Evolutionary conservation across 1,284 basidiomycete species (phyloP).

Genomic region (Microbotryum violaceum): DNA sequence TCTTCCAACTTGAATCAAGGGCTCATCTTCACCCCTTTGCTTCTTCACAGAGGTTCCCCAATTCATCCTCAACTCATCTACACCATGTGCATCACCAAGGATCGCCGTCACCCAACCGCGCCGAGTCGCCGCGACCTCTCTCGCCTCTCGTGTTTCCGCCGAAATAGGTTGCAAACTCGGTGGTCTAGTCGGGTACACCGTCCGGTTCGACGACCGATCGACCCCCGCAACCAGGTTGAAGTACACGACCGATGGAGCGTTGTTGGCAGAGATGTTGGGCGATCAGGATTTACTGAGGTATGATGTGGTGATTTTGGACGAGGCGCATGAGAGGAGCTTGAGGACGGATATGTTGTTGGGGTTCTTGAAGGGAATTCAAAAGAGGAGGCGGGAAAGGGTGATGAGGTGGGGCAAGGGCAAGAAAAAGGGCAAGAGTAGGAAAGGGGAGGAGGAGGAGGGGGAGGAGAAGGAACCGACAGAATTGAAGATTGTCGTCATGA

Average conservation of each 20-base stretch:
- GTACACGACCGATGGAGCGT: conserved; percentile 94
- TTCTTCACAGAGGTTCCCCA: conserved; percentile 67
- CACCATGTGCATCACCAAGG: conserved; percentile 53
- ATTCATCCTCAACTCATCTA: conserved; percentile 63
- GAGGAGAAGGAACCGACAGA: conserved; percentile 50
- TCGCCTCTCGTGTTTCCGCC: conserved; percentile 77
- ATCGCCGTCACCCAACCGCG: conserved; percentile 90
- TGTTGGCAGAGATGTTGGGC: conserved; percentile 78
- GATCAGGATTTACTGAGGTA: conserved; percentile 73
- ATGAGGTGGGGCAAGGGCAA: conserved; percentile 41
- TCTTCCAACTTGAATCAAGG: too few species aligned
- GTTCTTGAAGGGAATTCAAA: conserved; percentile 59
- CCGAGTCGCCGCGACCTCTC: conserved; percentile 84
- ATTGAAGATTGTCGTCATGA: conserved; percentile 93
- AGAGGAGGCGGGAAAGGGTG: conserved; percentile 39
- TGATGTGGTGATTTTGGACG: conserved; percentile 86
- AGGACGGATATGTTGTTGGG: conserved; percentile 92
- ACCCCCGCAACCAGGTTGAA: conserved; percentile 68
- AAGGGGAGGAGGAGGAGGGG: conserved; percentile 36
- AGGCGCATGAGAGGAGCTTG: conserved; percentile 93
- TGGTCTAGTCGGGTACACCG: conserved; percentile 78
- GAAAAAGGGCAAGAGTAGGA: conserved; percentile 37
- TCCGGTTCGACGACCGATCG: conserved; percentile 86
- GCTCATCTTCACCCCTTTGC: neutral
- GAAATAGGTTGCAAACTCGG: conserved; percentile 71